phyloP scores from a whole-genome alignment of 2,329 filamentous ascomycete species.

The Stagonosporopsis rhizophila region DNA sequence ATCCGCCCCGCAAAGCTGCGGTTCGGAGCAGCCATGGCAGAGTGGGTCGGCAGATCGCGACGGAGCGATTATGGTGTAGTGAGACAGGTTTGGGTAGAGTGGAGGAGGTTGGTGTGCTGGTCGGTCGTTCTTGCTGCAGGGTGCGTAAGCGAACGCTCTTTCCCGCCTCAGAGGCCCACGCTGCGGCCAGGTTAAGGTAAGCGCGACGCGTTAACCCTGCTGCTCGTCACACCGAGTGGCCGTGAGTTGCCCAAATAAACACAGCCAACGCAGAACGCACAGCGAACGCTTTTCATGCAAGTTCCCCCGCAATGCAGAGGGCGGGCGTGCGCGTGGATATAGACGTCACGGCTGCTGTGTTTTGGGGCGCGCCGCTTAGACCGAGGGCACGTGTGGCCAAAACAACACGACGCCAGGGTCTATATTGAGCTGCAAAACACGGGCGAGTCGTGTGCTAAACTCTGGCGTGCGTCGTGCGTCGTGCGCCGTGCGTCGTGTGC shows the following conservation, averaged over 20 bases:
- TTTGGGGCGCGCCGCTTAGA: background rate
- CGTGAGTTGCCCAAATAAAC: slow-evolving; percentile 10
- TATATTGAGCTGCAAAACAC: slow-evolving; percentile 9
- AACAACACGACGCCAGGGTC: slow-evolving; percentile 14
- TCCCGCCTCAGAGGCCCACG: slow-evolving; percentile 11
- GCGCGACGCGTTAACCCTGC: slow-evolving; percentile 13
- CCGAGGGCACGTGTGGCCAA: background rate
- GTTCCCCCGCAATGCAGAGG: slow-evolving; percentile 4
- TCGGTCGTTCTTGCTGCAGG: slow-evolving; percentile 23
- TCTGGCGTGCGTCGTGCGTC: slow-evolving; percentile 3
- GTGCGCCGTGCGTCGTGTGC: too few relatives aligned
- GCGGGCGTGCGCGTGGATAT: slow-evolving; percentile 12
- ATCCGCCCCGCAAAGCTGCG: slow-evolving; percentile 50
- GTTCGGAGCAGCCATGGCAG: slow-evolving; percentile 43
- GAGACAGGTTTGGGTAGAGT: slow-evolving; percentile 16
- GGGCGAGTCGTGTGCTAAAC: slow-evolving; percentile 15
- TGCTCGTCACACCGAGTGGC: slow-evolving; percentile 13
- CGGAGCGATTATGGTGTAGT: slow-evolving; percentile 22
- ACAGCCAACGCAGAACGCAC: slow-evolving; percentile 6
- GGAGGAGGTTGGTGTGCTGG: slow-evolving; percentile 25
- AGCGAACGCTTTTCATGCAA: slow-evolving; percentile 13
- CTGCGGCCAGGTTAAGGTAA: slow-evolving; percentile 9
- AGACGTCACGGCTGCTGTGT: slow-evolving; percentile 9
- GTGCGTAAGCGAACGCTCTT: slow-evolving; percentile 18
- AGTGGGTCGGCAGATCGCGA: slow-evolving; percentile 25